These are phyloP conservation scores for Hygrocybe coccinea DNA, from an alignment of 768 basidiomycete species.

Conservation along the genomic window DNA sequence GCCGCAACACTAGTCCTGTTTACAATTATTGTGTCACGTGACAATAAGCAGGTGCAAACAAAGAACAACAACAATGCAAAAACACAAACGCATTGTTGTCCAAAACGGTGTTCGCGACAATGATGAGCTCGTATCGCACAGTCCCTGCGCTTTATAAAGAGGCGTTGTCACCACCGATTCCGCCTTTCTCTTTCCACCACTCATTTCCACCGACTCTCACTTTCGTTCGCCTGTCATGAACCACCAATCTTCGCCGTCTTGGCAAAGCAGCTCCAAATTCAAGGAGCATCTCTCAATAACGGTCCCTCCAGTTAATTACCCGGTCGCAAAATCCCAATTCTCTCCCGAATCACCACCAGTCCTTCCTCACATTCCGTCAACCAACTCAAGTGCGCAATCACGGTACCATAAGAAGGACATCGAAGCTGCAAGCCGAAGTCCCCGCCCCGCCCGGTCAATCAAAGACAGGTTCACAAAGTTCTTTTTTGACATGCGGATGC, in stretches of 20 bases:
- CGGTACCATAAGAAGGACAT: not conserved
- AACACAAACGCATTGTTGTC: not conserved
- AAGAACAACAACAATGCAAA: not conserved
- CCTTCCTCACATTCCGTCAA: not conserved
- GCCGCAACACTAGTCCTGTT: too few relatives aligned
- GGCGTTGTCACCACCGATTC: too few relatives aligned
- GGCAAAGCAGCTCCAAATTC: constrained; percentile 5
- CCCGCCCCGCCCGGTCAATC: not conserved
- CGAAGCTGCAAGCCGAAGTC: constrained; percentile 1
- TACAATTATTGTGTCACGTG: too few relatives aligned
- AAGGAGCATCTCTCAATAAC: constrained; percentile 2
- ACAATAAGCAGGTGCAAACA: not conserved
- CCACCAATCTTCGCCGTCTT: constrained; percentile 1
- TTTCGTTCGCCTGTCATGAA: not conserved
- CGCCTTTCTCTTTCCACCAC: too few relatives aligned
- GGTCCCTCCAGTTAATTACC: not conserved
- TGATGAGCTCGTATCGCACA: too few relatives aligned
- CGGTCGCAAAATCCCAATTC: not conserved
- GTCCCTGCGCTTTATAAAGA: too few relatives aligned
- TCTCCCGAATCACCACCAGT: constrained; percentile 1
- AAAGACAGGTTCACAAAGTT: constrained; percentile 4
- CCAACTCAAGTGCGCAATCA: not conserved
- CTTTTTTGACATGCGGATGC: not conserved
- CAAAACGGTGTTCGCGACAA: not conserved
- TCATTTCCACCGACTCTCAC: not conserved